Conservation (phyloP, 1,284 basidiomycete species). For the Inonotus obliquus region DNA sequence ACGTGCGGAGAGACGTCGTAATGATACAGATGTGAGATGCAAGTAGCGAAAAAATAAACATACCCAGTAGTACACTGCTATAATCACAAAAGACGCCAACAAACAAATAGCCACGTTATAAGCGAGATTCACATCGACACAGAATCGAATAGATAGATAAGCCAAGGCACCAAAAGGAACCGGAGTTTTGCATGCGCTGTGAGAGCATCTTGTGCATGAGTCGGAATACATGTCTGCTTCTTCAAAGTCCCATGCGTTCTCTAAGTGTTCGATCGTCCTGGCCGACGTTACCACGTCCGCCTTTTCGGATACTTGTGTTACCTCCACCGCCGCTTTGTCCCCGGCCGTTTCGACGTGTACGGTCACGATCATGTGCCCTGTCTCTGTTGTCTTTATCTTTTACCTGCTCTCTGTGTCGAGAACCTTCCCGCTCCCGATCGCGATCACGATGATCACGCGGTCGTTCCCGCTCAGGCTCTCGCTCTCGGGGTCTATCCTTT, state of each 20-base stretch:
- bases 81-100: constrained; percentile 12
- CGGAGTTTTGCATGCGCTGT: not conserved
- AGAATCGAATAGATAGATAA: constrained; percentile 5
- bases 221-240: constrained; percentile 19
- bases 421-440: constrained; percentile 27
- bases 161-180: constrained; percentile 2
- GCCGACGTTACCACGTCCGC: constrained; percentile 30
- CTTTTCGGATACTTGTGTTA: constrained; percentile 31
- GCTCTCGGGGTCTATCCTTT: constrained; percentile 29
- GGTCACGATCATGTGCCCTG: constrained; percentile 25
- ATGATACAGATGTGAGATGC: constrained; percentile 14
- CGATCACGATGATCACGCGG: constrained; percentile 29
- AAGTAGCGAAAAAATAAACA: constrained; percentile 11
- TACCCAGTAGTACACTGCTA: constrained; percentile 19
- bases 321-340: constrained; percentile 22
- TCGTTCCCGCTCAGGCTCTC: constrained; percentile 15
- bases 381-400: constrained; percentile 29
- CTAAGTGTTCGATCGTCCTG: constrained; percentile 68
- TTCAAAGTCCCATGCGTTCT: constrained; percentile 68
- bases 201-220: not conserved
- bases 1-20: constrained; percentile 15
- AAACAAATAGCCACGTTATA: constrained; percentile 2
- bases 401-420: constrained; percentile 26
- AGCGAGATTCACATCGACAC: constrained; percentile 2
- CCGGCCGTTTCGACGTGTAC: constrained; percentile 32